These are phyloP conservation scores for Pinus albicaulis DNA, from an alignment of 75 land plant genomes.

Conservation along the genomic window DNA sequence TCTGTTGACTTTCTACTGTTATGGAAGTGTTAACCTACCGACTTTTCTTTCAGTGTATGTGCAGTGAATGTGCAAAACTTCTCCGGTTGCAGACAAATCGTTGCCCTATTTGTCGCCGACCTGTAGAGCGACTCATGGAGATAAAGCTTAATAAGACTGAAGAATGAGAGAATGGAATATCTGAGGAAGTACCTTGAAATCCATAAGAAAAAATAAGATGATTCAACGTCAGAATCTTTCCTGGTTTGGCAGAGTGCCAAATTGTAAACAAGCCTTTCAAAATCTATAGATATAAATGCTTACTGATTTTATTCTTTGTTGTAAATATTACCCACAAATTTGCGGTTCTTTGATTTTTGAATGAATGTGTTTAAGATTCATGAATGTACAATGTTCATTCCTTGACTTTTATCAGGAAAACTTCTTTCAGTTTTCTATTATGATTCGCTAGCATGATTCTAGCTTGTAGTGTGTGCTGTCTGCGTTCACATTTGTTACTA, in stretches of 20 bases:
- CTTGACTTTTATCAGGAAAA: neutral
- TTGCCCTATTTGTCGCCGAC: constrained; percentile 78
- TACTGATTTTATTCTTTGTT: constrained; percentile 7
- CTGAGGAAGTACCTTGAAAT: neutral
- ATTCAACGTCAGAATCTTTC: neutral
- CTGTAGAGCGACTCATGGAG: constrained; percentile 74
- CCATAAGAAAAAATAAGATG: neutral
- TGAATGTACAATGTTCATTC: neutral
- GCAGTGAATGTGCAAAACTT: constrained; percentile 82
- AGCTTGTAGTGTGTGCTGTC: neutral
- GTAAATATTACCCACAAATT: constrained; percentile 3
- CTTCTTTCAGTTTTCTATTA: neutral
- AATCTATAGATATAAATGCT: neutral
- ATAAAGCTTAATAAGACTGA: constrained; percentile 65
- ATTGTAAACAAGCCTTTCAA: constrained; percentile 3
- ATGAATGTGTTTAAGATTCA: neutral
- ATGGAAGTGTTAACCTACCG: constrained; percentile 6
- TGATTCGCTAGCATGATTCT: constrained; percentile 4
- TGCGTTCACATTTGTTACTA: neutral
- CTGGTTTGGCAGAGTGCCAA: neutral
- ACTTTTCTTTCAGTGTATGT: constrained; percentile 70
- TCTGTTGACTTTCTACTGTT: constrained; percentile 21
- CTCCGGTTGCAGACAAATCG: constrained; percentile 73
- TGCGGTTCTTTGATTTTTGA: neutral
- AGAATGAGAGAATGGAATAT: neutral